Base-by-base conservation (phyloP, 768 basidiomycete genomes). In the Filobasidium floriforme region DNA sequence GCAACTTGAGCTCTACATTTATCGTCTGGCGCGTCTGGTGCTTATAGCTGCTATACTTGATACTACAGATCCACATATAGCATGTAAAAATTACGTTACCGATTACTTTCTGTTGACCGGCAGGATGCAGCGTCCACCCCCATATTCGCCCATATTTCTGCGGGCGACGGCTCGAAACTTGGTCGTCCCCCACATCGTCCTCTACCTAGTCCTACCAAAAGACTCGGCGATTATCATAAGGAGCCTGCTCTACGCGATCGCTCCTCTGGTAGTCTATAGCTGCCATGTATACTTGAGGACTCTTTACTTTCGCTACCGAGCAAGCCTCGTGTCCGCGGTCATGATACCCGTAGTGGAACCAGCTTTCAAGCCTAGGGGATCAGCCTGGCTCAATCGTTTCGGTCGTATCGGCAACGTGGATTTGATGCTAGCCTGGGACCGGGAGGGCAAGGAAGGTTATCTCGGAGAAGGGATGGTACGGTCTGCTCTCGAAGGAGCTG, bases 401-500 rank as follows among this genome's bases (percentile, higher is more conserved):
- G 22, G 22, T 15, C 46, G 46, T 5, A 4, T 49, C 5, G 54
- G 54, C 1, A 57, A 57, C 24, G 6, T 57, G 29, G 54, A 57
- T 32, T 26, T 57, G n/a, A 57, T 57, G 54, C 19, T 57, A 15
- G 54, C 54, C 5, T 57, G 54, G 54, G 54, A 57, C n/a, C 19
- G 15, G 24, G 54, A 57, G 54, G 54, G 76, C 19, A 67, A 70
- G 29, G 69, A 71, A 57, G 76, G 75, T 43, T 75, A 77, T 64
- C 71, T 75, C 19, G 75, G 71, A 3, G 59, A 75, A 51, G 74
- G 74, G 68, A 71, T 77, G 73, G 68, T 75, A 9, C 40, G 72
- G 0, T 63, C 72, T 15, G 32, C 49, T 18, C 37, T 46, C 12
- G 29, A 51, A 46, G 37, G 37, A 14, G 46, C 41, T 54, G 65